Evolutionary conservation across 1,139 yeast genomes (phyloP).

Genomic region (Ogataea hybrid): DNA sequence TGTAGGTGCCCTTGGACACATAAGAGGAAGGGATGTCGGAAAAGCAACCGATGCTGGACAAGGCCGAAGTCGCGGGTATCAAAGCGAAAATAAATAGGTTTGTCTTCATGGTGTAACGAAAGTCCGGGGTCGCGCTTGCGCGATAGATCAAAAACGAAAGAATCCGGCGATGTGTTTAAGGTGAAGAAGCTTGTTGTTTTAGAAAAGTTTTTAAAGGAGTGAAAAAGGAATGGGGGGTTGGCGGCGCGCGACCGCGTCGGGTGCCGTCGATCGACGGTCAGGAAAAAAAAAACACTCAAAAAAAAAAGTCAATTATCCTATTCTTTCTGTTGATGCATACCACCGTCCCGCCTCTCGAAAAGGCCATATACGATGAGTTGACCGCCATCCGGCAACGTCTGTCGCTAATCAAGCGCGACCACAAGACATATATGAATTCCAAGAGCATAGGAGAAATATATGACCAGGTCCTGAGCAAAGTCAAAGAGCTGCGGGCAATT

Average conservation of each 20-base stretch:
- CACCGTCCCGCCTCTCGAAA: conserved; percentile 51
- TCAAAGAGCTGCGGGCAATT: conserved; percentile 20
- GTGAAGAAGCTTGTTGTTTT: conserved; percentile 4
- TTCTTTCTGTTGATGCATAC: conserved; percentile 21
- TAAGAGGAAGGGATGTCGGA: conserved; percentile 38
- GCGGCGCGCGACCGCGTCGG: conserved; percentile 3
- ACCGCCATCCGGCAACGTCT: conserved; percentile 47
- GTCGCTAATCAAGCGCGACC: conserved; percentile 60
- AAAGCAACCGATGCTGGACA: conserved; percentile 34
- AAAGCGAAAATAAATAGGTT: conserved; percentile 3
- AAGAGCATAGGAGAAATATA: conserved; percentile 54
- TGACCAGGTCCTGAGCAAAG: conserved; percentile 37
- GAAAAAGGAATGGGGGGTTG: conserved; percentile 2
- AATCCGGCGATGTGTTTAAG: not conserved
- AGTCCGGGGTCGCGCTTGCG: conserved; percentile 4
- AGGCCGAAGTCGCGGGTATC: conserved; percentile 7
- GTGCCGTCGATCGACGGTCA: conserved; percentile 5
- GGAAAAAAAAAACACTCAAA: conserved; percentile 1
- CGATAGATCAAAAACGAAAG: conserved; percentile 1
- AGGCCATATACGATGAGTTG: conserved; percentile 47
- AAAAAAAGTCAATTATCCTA: not conserved
- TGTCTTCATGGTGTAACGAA: conserved; percentile 4
- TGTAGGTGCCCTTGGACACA: conserved; percentile 37
- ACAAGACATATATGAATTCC: conserved; percentile 61
- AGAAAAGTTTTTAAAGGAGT: conserved; percentile 11